Base-by-base conservation (phyloP, 192 early-diverging fungal genomes). In the Coemansia sp. region DNA sequence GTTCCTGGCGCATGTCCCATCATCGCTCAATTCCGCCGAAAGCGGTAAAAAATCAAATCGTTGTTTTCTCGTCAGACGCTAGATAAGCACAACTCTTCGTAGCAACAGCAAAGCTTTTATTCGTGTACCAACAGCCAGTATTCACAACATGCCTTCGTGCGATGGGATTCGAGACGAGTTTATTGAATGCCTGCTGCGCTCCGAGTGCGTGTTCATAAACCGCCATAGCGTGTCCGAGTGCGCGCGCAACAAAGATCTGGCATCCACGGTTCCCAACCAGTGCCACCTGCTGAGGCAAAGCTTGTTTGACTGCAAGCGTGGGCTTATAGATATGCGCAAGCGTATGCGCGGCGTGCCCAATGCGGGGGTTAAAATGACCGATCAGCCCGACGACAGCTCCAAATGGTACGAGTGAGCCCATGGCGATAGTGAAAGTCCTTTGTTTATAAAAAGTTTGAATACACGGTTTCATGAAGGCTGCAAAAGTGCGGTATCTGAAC, bases 81-180 rank as follows among this genome's bases (percentile, higher is more conserved):
- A 14, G n/a, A 39, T 3, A 19, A 14, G 10, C 8, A 35, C 8
- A 39, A 39, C 8, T 39, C 7, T 39, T 19, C 19, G 8, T 39
- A 20, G 3, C 15, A 4, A n/a, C 11, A 36, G 11, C 32, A 7
- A 3, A 36, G 3, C 15, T 11, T 36, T 11, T 36, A 36, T 36
- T 36, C 15, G 11, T 36, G 34, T 36, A 36, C 11, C 15, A 36
- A 36, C 34, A n/a, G 11, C 15, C n/a, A 39, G 1, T 17, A 39
- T 39, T n/a, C n/a, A n/a, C n/a, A n/a, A n/a, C n/a, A 74, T 74
- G 73, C 73, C 73, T 15, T 57, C 73, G 29, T 76, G 73, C 29
- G 66, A 64, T 17, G 73, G 73, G 19, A 70, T 76, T 45, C 65
- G 73, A 20, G 66, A 76, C 7, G 73, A 76, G 19, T 76, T 61